These are phyloP conservation scores for Entoloma clypeatum DNA, from an alignment of 1,284 basidiomycete genomes.

Conservation along the genomic window DNA sequence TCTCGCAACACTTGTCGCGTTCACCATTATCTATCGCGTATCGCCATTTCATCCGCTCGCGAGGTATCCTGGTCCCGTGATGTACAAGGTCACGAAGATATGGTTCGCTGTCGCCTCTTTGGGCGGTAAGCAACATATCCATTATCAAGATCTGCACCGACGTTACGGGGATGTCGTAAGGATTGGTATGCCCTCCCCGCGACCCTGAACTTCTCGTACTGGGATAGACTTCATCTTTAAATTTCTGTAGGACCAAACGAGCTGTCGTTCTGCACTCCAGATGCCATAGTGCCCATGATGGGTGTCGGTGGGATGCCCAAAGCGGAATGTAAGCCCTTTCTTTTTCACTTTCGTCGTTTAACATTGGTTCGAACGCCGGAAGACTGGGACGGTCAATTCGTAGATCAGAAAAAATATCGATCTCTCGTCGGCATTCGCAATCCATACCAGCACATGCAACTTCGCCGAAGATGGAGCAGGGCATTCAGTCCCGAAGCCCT, in stretches of 20 bases:
- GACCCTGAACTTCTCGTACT: background rate
- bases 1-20: conserved; percentile 10
- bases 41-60: conserved; percentile 26
- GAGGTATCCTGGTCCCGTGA: conserved; percentile 21
- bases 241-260: conserved; percentile 32
- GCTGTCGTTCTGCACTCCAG: conserved; percentile 28
- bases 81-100: conserved; percentile 19
- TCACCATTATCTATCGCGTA: conserved; percentile 20
- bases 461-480: conserved; percentile 40
- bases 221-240: background rate
- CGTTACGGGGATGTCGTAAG: conserved; percentile 24
- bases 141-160: conserved; percentile 21
- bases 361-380: background rate
- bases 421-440: conserved; percentile 31
- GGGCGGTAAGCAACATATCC: conserved; percentile 20
- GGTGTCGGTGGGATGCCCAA: conserved; percentile 31
- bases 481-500: conserved; percentile 37
- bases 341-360: background rate
- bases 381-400: conserved; percentile 24
- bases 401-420: conserved; percentile 15
- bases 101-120: conserved; percentile 15
- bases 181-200: conserved; percentile 12
- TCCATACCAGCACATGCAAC: conserved; percentile 32
- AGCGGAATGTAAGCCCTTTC: conserved; percentile 25
- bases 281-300: conserved; percentile 27